Conservation (phyloP, 352 stramenopile genomes). For the Globisporangium polare region DNA sequence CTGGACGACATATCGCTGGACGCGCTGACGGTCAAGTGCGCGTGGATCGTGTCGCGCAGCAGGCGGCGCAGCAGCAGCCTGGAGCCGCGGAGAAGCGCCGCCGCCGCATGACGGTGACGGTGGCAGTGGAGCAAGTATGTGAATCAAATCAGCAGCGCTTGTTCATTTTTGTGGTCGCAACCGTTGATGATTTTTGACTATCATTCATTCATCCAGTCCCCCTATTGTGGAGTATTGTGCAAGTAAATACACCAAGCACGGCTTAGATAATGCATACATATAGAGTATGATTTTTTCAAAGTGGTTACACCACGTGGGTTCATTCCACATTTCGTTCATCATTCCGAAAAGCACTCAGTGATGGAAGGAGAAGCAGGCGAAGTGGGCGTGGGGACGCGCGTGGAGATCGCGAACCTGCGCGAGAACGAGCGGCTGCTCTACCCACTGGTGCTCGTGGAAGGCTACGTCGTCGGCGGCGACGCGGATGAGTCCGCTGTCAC, state of each 20-base stretch:
- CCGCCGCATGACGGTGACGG: conserved; percentile 7
- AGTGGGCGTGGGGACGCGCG: conserved; percentile 1
- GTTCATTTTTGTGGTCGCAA: too few relatives aligned
- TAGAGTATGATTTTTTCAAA: too few relatives aligned
- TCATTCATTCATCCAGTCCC: too few relatives aligned
- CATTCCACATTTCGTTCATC: too few relatives aligned
- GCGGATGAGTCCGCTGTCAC: conserved; percentile 15
- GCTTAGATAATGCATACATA: too few relatives aligned
- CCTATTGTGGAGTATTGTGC: too few relatives aligned
- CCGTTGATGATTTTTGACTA: too few relatives aligned
- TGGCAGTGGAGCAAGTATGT: too few relatives aligned
- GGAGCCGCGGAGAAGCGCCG: conserved; percentile 12
- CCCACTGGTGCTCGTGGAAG: conserved; percentile 52
- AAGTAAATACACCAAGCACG: too few relatives aligned
- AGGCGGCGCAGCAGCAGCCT: conserved; percentile 13
- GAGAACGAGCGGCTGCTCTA: conserved; percentile 68
- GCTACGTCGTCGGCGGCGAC: conserved; percentile 30
- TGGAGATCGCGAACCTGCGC: conserved; percentile 80
- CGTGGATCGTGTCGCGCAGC: conserved; percentile 20
- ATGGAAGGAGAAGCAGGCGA: not conserved
- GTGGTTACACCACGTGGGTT: too few relatives aligned
- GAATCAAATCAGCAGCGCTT: not conserved
- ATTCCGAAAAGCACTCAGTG: not conserved
- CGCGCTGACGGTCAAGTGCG: conserved; percentile 12
- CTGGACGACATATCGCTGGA: conserved; percentile 18